Evolutionary conservation across 2,329 filamentous ascomycete species (phyloP).

Genomic region (Tolypocladium tundrense): DNA sequence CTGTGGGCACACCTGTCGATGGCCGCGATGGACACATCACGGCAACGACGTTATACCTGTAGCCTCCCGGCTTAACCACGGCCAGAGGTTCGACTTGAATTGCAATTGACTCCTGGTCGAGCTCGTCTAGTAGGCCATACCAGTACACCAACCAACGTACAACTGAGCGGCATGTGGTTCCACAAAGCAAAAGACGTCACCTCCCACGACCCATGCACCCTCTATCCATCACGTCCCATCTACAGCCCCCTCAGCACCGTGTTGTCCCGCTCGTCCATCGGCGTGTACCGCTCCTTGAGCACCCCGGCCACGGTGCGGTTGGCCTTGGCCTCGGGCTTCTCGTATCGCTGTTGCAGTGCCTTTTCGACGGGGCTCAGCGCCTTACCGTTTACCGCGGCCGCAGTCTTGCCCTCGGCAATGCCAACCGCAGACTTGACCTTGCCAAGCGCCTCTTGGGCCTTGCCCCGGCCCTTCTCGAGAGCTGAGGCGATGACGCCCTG

Average conservation of each 20-base stretch:
- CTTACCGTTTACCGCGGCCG: constrained; percentile 12
- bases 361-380: constrained; percentile 31
- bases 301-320: constrained; percentile 42
- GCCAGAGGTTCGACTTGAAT: neutral
- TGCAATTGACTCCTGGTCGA: neutral
- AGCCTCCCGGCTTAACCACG: neutral
- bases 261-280: constrained; percentile 34
- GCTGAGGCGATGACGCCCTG: constrained; percentile 26
- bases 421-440: constrained; percentile 25
- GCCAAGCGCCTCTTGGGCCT: constrained; percentile 27
- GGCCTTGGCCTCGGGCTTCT: constrained; percentile 25
- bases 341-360: constrained; percentile 42
- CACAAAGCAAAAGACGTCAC: neutral
- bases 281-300: constrained; percentile 44
- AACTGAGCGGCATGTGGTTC: neutral
- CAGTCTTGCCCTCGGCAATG: constrained; percentile 25
- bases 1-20: neutral
- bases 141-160: neutral
- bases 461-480: constrained; percentile 30
- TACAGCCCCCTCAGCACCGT: constrained; percentile 30
- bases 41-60: neutral
- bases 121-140: neutral
- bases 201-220: neutral
- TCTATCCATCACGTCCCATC: neutral
- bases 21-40: neutral